Base-by-base conservation (phyloP, 129 eudicot species). In the Pulicaria dysenterica region DNA sequence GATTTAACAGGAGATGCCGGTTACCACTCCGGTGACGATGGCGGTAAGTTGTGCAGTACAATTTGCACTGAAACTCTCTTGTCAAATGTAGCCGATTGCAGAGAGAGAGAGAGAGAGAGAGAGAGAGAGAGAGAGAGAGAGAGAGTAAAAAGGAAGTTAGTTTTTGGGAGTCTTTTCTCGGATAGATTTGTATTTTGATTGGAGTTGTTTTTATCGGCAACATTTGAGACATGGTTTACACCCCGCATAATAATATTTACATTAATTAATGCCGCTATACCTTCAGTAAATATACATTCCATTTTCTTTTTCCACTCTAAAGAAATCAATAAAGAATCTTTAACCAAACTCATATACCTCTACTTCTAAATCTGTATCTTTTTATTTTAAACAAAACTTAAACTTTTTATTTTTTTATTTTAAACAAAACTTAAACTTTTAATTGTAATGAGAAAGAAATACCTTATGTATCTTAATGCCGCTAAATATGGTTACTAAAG, bases 111-210 rank as follows among this genome's bases (percentile, higher is more conserved):
- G 73, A 57, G 72, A 59, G 46, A 12, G 45, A 31, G 74, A 31
- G 74, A 67, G 80, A 44, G 53, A 6, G 74, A 67, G 80, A 44
- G 53, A 6, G 54, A 47, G 34, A 40, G 70, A 24, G 69, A 11
- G 58, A 73, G 73, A 38, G 58, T 31, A 45, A 43, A 72, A 76
- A 67, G 70, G 79, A 42, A 65, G 75, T 72, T 61, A 77, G 82
- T 75, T 65, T 73, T 67, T 57, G n/a, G 4, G 69, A 19, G 41
- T 19, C 59, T 24, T 73, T 73, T 59, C 58, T 79, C 10, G 17
- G 58, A 45, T 68, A 63, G 75, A 73, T 80, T 69, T 71, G 42
- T 76, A 77, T 77, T 77, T 77, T 34, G 81, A 77, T 77, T 77
- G n/a, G 71, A 77, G 47, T 69, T 68, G 76, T 31, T 58, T 47